Base-by-base conservation (phyloP, 1,139 yeast species). In the Magnusiomyces sp. region DNA sequence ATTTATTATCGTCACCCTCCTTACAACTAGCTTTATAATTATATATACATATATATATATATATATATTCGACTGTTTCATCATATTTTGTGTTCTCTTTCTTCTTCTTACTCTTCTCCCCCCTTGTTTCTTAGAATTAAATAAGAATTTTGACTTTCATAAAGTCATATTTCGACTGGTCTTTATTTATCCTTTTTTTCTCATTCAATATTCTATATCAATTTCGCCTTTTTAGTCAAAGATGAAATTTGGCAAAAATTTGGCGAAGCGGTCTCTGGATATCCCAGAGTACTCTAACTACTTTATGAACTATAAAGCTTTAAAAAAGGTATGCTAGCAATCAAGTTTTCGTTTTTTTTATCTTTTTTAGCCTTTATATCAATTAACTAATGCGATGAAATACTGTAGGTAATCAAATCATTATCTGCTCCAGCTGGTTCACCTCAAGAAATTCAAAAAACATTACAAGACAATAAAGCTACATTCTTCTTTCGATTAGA, bases 251-350 rank as follows among this genome's bases (percentile, higher is more conserved):
- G 98, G 97, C 51, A 92, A 92, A 69, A 86, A 89, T 65, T 75
- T 92, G 65, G 97, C 95, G 56, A 85, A 95, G 43, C 79, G 97
- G 66, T 96, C 88, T 70, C 75, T 92, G 59, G 97, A 92, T 67
- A 74, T 92, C 52, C 97, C 97, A 9, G 97, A 92, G 66, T 92
- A 92, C 67, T 81, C 95, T 45, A 90, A 92, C 46, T 85, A 87
- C 65, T 92, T 92, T 70, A 90, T 92, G 65, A 90, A 92, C 69
- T 92, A 92, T 68, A 92, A 92, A 71, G 94, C 94, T 4, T 71
- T 92, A 53, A 92, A 92, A 67, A 87, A 85, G 64, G 68, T 64
- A 53, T 19, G 54, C 40, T 23, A 5, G 7, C 7, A 23, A 63
- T 70, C 65, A 59, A 7, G 19, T 16, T 37, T 37, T 7, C 40